These are phyloP conservation scores for Ocimum tenuiflorum DNA, from an alignment of 257 asterid genomes.

Conservation along the genomic window DNA sequence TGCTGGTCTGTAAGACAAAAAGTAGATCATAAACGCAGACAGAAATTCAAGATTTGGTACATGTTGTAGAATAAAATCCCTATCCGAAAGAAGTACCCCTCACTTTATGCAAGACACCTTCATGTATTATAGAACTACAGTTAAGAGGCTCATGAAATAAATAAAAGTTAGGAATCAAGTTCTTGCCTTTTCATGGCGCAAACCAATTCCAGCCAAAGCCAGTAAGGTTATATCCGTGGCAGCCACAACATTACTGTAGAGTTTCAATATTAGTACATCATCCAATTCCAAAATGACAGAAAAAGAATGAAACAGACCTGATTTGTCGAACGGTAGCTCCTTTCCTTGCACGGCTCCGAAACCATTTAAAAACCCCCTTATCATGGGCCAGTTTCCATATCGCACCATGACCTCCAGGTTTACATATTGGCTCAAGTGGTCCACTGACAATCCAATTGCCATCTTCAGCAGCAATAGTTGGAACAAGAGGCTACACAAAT, in stretches of 20 bases:
- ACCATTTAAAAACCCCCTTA: slow-evolving; percentile 92
- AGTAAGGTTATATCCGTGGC: slow-evolving; percentile 91
- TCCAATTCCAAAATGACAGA: slow-evolving; percentile 20
- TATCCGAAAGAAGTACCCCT: not conserved
- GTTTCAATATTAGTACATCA: slow-evolving; percentile 34
- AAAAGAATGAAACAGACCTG: slow-evolving; percentile 46
- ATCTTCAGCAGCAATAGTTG: slow-evolving; percentile 89
- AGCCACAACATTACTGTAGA: slow-evolving; percentile 91
- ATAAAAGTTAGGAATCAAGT: slow-evolving; percentile 17
- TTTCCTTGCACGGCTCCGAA: slow-evolving; percentile 60
- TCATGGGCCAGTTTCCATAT: slow-evolving; percentile 97
- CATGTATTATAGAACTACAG: slow-evolving; percentile 2
- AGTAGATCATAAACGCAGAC: not conserved
- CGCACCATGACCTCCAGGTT: slow-evolving; percentile 99
- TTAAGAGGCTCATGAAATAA: slow-evolving; percentile 13
- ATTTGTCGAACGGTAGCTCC: slow-evolving; percentile 98
- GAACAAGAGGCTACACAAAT: slow-evolving; percentile 95
- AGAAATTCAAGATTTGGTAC: not conserved
- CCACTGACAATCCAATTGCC: slow-evolving; percentile 76
- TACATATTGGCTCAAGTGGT: slow-evolving; percentile 72
- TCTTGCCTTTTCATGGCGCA: slow-evolving; percentile 74
- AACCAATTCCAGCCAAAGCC: slow-evolving; percentile 96
- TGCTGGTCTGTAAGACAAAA: slow-evolving; percentile 1
- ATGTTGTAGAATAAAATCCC: slow-evolving; percentile 8
- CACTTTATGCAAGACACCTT: slow-evolving; percentile 4